Conservation (phyloP, 768 basidiomycete species). For the Exidia glandulosa region DNA sequence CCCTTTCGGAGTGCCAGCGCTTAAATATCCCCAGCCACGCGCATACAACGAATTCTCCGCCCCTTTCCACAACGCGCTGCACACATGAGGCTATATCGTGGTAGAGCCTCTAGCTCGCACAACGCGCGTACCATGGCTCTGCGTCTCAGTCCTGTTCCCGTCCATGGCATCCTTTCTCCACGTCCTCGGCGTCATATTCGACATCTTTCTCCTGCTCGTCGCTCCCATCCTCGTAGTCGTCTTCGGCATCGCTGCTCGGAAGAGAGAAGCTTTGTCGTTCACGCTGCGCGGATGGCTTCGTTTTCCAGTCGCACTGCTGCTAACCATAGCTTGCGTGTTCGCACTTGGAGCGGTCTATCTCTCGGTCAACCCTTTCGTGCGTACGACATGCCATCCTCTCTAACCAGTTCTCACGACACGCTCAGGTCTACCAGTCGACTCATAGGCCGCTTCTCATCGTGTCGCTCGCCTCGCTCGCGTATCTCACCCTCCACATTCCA, state of each 20-base stretch:
- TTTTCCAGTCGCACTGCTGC: neutral
- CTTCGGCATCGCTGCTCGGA: neutral
- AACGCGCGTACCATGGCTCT: too few species aligned
- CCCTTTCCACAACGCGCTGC: too few species aligned
- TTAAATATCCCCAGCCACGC: too few species aligned
- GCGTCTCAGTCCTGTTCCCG: too few species aligned
- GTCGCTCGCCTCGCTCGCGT: neutral
- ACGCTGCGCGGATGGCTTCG: slow-evolving; percentile 1
- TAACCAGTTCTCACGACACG: neutral
- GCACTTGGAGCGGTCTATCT: neutral
- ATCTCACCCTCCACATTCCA: neutral
- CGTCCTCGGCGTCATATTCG: neutral
- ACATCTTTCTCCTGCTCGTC: slow-evolving; percentile 1
- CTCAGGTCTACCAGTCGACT: neutral
- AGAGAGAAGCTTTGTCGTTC: neutral
- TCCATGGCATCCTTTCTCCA: neutral
- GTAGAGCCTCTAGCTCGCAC: too few species aligned
- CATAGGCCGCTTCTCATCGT: slow-evolving; percentile 3
- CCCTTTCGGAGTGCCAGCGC: too few species aligned
- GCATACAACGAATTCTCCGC: too few species aligned
- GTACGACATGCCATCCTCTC: neutral
- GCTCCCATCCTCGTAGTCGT: neutral
- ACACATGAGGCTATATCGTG: too few species aligned
- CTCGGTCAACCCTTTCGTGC: slow-evolving; percentile 1
- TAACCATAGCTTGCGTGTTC: neutral